phyloP scores from a whole-genome alignment of 495 filamentous ascomycete genomes.

The Hypoxylon rickii region DNA sequence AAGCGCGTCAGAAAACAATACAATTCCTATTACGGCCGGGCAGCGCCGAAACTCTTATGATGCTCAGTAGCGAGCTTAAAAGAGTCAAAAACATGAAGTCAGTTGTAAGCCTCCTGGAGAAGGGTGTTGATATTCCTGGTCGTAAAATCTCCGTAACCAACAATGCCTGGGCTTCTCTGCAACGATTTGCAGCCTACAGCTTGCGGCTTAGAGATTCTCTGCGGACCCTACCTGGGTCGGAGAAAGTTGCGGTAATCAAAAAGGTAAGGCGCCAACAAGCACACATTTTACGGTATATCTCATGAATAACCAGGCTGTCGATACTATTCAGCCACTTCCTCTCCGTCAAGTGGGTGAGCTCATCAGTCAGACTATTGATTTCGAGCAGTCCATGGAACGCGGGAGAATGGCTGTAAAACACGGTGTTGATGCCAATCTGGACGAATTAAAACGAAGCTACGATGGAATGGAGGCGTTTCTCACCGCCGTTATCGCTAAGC shows the following conservation, averaged over 20 bases:
- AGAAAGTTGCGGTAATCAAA: slow-evolving; percentile 57
- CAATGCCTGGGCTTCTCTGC: slow-evolving; percentile 72
- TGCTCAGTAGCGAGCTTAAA: slow-evolving; percentile 66
- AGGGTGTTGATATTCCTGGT: slow-evolving; percentile 69
- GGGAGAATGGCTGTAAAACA: slow-evolving; percentile 72
- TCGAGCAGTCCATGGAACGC: slow-evolving; percentile 75
- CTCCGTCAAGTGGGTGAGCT: slow-evolving; percentile 68
- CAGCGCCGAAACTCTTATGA: slow-evolving; percentile 61
- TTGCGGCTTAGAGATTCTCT: slow-evolving; percentile 71
- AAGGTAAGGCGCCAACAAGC: slow-evolving; percentile 51
- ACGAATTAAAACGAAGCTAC: slow-evolving; percentile 76
- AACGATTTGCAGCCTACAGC: slow-evolving; percentile 56
- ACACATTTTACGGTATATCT: not conserved
- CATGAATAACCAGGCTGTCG: slow-evolving; percentile 39
- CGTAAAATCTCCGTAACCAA: slow-evolving; percentile 62
- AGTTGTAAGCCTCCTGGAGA: slow-evolving; percentile 71
- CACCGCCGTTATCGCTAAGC: slow-evolving; percentile 62
- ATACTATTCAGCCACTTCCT: slow-evolving; percentile 52
- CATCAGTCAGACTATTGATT: slow-evolving; percentile 80
- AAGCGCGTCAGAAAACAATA: slow-evolving; percentile 74
- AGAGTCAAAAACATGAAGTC: slow-evolving; percentile 80
- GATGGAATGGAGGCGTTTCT: slow-evolving; percentile 77
- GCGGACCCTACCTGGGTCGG: slow-evolving; percentile 61
- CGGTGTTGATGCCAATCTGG: slow-evolving; percentile 76
- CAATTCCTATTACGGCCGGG: slow-evolving; percentile 69